Percentiles rank a stretch among this genome's conserved stretches.
These are phyloP conservation scores for Linderina pennispora DNA, from an alignment of 192 early-diverging fungal species.

Conservation along the genomic window DNA sequence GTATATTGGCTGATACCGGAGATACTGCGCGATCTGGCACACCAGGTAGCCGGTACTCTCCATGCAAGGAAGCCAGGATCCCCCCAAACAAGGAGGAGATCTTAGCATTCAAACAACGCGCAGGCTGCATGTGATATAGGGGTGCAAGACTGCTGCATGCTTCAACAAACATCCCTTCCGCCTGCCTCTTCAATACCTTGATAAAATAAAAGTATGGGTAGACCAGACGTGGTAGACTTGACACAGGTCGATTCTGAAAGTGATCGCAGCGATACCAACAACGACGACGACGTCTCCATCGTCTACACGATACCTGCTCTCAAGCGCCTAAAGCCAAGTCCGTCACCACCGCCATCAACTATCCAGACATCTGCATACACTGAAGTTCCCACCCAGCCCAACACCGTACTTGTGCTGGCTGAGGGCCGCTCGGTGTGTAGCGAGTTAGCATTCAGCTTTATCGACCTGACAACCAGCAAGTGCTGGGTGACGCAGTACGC, in stretches of 20 bases:
- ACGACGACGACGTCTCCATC: constrained; percentile 6
- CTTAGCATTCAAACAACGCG: too few relatives aligned
- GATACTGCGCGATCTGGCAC: constrained; percentile 2
- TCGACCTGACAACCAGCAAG: constrained; percentile 18
- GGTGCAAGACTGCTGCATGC: too few relatives aligned
- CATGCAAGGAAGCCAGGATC: too few relatives aligned
- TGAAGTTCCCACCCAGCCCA: constrained; percentile 6
- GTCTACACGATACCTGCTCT: not conserved
- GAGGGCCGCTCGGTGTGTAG: constrained; percentile 38
- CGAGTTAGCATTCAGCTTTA: constrained; percentile 39
- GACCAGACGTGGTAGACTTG: constrained; percentile 22
- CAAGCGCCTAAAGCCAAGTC: constrained; percentile 1
- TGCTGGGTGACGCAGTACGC: constrained; percentile 39
- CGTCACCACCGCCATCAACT: not conserved
- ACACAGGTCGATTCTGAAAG: constrained; percentile 10
- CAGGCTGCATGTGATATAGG: too few relatives aligned
- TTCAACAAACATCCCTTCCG: too few relatives aligned
- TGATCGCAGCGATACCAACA: constrained; percentile 1
- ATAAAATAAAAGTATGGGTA: too few relatives aligned
- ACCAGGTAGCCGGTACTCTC: constrained; percentile 18
- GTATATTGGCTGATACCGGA: constrained; percentile 22
- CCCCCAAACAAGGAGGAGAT: too few relatives aligned
- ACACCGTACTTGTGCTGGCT: constrained; percentile 27
- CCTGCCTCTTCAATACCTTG: too few relatives aligned
- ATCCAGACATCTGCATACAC: constrained; percentile 34